Evolutionary conservation across 129 eudicot genomes (phyloP).

Genomic region (Oenanthe sinensis): DNA sequence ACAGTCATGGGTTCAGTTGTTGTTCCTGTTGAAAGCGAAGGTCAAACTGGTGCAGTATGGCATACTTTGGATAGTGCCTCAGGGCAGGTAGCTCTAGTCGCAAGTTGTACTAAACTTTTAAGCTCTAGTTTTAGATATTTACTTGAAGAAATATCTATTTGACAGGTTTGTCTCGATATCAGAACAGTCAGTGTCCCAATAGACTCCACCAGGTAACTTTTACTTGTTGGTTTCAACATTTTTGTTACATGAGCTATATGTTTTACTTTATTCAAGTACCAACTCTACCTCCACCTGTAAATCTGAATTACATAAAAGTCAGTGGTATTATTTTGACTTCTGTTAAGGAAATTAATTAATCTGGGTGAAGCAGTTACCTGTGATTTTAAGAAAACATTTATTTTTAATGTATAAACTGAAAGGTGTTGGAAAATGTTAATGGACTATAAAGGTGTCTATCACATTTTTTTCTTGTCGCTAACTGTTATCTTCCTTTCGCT

Average conservation of each 20-base stretch:
- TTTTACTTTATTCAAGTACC: neutral
- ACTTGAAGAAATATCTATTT: slow-evolving; percentile 4
- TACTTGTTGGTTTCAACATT: neutral
- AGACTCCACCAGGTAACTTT: slow-evolving; percentile 50
- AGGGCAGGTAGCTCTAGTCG: slow-evolving; percentile 48
- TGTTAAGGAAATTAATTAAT: neutral
- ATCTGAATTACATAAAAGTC: neutral
- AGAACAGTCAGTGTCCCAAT: slow-evolving; percentile 43
- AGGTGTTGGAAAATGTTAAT: neutral
- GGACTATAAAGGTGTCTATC: neutral
- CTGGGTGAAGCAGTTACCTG: neutral
- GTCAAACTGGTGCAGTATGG: slow-evolving; percentile 88
- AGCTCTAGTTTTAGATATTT: neutral
- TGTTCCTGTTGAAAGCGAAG: slow-evolving; percentile 67
- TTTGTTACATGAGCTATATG: neutral
- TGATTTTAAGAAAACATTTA: neutral
- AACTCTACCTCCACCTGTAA: slow-evolving; percentile 1
- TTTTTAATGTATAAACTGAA: neutral
- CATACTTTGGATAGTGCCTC: slow-evolving; percentile 68
- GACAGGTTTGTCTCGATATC: slow-evolving; percentile 85
- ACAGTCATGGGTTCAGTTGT: slow-evolving; percentile 90
- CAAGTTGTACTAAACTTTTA: neutral
- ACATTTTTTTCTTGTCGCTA: neutral
- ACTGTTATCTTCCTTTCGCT: neutral
- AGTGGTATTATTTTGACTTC: neutral